These are phyloP conservation scores for Aspergillus bridgeri DNA, from an alignment of 495 filamentous ascomycete genomes.

Conservation along the genomic window DNA sequence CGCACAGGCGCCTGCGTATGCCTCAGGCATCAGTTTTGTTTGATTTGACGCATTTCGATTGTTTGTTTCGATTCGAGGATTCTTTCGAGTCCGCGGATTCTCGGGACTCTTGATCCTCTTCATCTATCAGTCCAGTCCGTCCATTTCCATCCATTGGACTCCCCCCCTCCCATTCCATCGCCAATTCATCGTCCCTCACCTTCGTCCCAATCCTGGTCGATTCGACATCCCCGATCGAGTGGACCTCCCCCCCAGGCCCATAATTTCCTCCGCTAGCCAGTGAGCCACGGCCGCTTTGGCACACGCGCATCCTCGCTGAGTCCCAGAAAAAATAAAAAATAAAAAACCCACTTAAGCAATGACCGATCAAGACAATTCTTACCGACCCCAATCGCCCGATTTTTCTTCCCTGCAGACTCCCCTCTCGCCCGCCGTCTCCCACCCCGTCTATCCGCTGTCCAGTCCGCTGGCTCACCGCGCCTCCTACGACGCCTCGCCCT, in stretches of 20 bases:
- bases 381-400: constrained; percentile 44
- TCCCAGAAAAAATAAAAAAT: too few species aligned
- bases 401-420: constrained; percentile 47
- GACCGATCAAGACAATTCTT: constrained; percentile 43
- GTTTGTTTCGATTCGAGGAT: too few species aligned
- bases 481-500: constrained; percentile 42
- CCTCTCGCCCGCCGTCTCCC: constrained; percentile 27
- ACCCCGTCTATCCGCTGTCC: constrained; percentile 31
- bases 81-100: too few species aligned
- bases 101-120: too few species aligned
- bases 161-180: too few species aligned
- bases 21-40: too few species aligned
- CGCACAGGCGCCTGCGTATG: too few species aligned
- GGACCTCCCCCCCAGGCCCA: neutral
- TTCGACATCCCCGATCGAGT: neutral
- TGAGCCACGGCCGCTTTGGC: constrained; percentile 2
- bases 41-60: too few species aligned
- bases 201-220: too few species aligned
- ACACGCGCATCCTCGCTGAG: constrained; percentile 12
- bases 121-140: too few species aligned
- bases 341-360: constrained; percentile 26
- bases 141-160: too few species aligned
- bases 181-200: too few species aligned
- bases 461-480: constrained; percentile 37
- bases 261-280: constrained; percentile 6